Evolutionary conservation across 2,329 filamentous ascomycete genomes (phyloP), one percentile per base, ranked within the genome.

Genomic region (Aspergillus pseudoterreus): DNA sequence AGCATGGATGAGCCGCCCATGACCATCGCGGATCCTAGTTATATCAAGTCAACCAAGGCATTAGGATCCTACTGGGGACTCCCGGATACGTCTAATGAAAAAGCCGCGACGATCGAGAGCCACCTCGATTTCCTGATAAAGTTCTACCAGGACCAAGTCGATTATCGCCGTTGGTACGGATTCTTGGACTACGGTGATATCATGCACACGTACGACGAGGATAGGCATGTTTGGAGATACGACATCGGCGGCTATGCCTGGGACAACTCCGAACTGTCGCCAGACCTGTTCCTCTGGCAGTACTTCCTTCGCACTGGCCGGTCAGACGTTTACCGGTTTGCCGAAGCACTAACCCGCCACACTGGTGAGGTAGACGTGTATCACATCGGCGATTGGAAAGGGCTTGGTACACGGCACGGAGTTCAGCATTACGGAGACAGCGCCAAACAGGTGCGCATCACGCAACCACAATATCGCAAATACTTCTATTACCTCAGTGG

Each of bases 221-320:
- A 84, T 61, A 71, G 82, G 4, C 82, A 85, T 55, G 73, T 72
- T 1, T 86, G 83, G 83, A 75, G 81, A 1, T 85, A 85, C 50
- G 83, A 86, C 43, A 65, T 85, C 15, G 83, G 83, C 3, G 83
- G 83, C 0, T 85, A 82, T 52, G 82, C 81, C 0, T 85, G 83
- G 83, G 82, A 85, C 45, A 85, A 85, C 60, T 82, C 79, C 0
- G 82, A 86, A 61, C 71, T 86, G 0, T 85, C 82, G 0, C 80
- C 83, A 0, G 82, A 85, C 57, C 65, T 85, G 2, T 85, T 80
- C 68, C 78, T 85, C 58, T 85, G 83, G 83, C 77, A 76, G 4
- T 80, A 82, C 51, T 86, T 85, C 66, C 72, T 85, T 2, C 78
- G 79, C 9, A 85, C 81, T 0, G 82, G 82, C 0, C 72, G 78